These are phyloP conservation scores for Crucibulum laeve DNA, from an alignment of 768 basidiomycete species.

Conservation along the genomic window DNA sequence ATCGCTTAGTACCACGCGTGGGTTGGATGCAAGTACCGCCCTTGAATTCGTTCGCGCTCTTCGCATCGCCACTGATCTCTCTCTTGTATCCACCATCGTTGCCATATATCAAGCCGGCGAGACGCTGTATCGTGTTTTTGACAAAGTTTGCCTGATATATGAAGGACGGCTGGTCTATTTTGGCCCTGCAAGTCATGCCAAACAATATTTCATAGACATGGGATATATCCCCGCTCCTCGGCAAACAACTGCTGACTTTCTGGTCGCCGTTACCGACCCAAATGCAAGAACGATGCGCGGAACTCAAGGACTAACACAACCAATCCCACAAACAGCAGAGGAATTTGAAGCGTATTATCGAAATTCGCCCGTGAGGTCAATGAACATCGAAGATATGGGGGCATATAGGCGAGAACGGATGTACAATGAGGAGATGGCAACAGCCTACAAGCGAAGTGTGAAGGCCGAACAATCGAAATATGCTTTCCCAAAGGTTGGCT, in stretches of 20 bases:
- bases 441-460: constrained; percentile 40
- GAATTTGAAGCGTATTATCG: constrained; percentile 33
- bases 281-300: not conserved
- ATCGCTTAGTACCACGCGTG: constrained; percentile 54
- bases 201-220: constrained; percentile 72
- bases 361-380: no score
- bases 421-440: constrained; percentile 32
- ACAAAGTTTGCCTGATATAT: constrained; percentile 77
- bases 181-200: constrained; percentile 60
- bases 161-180: constrained; percentile 77
- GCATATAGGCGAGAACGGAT: constrained; percentile 42
- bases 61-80: constrained; percentile 59
- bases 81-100: constrained; percentile 55
- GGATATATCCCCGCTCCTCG: constrained; percentile 54
- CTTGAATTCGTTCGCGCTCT: constrained; percentile 69
- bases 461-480: constrained; percentile 48
- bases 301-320: not conserved
- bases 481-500: constrained; percentile 22
- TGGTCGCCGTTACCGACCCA: not conserved
- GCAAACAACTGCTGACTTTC: constrained; percentile 55
- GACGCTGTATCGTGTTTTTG: constrained; percentile 52
- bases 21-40: constrained; percentile 68
- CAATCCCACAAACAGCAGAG: not conserved
- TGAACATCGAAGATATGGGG: no score
- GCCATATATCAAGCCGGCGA: constrained; percentile 87